Evolutionary conservation across 441 rosid genomes (phyloP), one percentile per base, ranked within the genome.

Genomic region (Populus hybrid): DNA sequence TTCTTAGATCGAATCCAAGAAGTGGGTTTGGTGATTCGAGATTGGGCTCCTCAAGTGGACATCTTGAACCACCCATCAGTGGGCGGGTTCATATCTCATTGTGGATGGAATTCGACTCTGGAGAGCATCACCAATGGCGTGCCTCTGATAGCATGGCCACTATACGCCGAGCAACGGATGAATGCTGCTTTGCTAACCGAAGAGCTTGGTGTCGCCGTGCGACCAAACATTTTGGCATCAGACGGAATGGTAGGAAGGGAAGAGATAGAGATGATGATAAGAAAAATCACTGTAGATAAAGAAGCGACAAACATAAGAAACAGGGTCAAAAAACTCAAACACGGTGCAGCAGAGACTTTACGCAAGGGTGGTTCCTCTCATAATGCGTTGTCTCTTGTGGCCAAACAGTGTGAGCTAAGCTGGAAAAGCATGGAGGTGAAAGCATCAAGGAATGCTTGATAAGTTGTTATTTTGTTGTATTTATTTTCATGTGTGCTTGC

Each of bases 61-160:
- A 79, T 92, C 57, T 36, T 89, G n/a, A 82, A 81, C 35, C 93
- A 88, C 42, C 70, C 77, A 70, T 82, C 97, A 0, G 67, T 80
- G 0, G 91, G 95, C 2, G 88, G 82, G 10, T 90, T 90, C 80
- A 79, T 92, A 42, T 84, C 87, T 8, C 93, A 91, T 16, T 82
- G 89, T 9, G 90, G 93, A 42, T 89, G 97, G 93, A 92, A 89
- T 73, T 90, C 93, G 28, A 74, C 83, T 0, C 36, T 88, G 18
- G 92, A 88, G 81, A 85, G 91, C 67, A 83, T 87, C 1, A 72
- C 75, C 21, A 84, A 81, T 2, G 92, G 92, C 24, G 88, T 90
- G 30, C 92, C 93, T 0, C 85, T 92, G 84, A 73, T 90, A 14
- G 88, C 83, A 2, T 90, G 89, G 94, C 97, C 93, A 10, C 9